Evolutionary conservation across 1,284 basidiomycete genomes (phyloP), one percentile per base, ranked within the genome.

Genomic region (Trichosporon faecale): DNA sequence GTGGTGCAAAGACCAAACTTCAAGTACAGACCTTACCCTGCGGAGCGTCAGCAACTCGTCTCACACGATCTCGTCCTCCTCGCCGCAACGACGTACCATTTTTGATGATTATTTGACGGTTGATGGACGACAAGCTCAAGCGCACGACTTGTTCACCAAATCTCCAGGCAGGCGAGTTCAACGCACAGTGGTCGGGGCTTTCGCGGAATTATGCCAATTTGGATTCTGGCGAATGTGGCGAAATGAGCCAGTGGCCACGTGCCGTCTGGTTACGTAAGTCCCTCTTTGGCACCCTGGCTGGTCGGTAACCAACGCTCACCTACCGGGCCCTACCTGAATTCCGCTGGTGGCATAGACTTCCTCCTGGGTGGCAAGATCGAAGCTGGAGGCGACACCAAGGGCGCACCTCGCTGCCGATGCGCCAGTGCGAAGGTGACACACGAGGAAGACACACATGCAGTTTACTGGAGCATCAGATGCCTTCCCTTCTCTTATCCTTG

Each of bases 11-110:
- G 57, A 61, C 57, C 57, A 61, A n/a, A 31, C 29, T 61, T 61
- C 57, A 61, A 31, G 29, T 61, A 61, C 57, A 61, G 57, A 61
- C 57, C 57, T 61, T 61, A 61, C 57, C 57, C 57, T 61, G 57
- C 57, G 49, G 21, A 77, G 70, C 18, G 70, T 78, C 11, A 61
- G 57, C 57, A 31, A 61, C 57, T 61, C 57, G 27, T 52, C 21
- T 52, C 27, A 61, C 57, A 64, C 63, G 9, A 21, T 61, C 29
- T n/a, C 18, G 57, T 29, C 55, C 8, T 27, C 29, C 27, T 61
- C 57, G 57, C 29, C 29, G 57, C 57, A 3, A 12, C 57, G 8
- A 61, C 57, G 57, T 61, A 61, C 57, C 57, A 61, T 61, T 61
- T 61, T 61, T 61, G 57, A 61, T 61, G 57, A 61, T 61, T 61